A percentile compares a stretch with the other conserved stretches of the same genome.
Evolutionary conservation across 2,329 filamentous ascomycete species (phyloP).

Genomic region (Aspergillus aculeatinus): DNA sequence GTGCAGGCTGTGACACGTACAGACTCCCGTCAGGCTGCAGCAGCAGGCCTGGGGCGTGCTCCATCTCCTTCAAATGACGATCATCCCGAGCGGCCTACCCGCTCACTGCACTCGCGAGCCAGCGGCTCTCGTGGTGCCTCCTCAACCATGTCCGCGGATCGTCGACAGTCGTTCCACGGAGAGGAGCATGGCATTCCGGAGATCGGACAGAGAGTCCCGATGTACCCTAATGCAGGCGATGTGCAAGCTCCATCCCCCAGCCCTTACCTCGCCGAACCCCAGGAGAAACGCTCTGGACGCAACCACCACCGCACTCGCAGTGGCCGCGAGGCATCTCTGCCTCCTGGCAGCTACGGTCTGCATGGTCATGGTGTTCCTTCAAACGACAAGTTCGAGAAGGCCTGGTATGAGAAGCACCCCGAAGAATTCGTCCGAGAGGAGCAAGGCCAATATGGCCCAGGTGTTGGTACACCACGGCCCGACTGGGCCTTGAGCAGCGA

Average conservation of each 20-base stretch:
- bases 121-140: conserved; percentile 56
- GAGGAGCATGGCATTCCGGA: conserved; percentile 89
- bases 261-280: conserved; percentile 50
- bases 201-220: conserved; percentile 87
- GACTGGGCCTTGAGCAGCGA: conserved; percentile 87
- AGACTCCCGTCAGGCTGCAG: conserved; percentile 81
- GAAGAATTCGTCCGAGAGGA: conserved; percentile 74
- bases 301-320: conserved; percentile 72
- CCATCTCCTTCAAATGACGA: conserved; percentile 49
- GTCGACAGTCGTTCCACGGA: conserved; percentile 60
- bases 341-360: conserved; percentile 88
- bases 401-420: conserved; percentile 91
- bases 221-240: conserved; percentile 89
- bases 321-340: conserved; percentile 66
- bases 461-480: conserved; percentile 58
- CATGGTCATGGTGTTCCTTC: conserved; percentile 79
- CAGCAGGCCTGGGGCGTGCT: conserved; percentile 74
- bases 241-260: conserved; percentile 91
- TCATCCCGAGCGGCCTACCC: conserved; percentile 53
- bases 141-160: conserved; percentile 49
- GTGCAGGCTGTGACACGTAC: conserved; percentile 84
- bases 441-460: conserved; percentile 61
- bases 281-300: conserved; percentile 49
- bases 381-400: conserved; percentile 81
- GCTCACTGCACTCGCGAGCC: conserved; percentile 61